Evolutionary conservation across 768 basidiomycete genomes (phyloP).

Genomic region (Xerocomellus chrysenteron): DNA sequence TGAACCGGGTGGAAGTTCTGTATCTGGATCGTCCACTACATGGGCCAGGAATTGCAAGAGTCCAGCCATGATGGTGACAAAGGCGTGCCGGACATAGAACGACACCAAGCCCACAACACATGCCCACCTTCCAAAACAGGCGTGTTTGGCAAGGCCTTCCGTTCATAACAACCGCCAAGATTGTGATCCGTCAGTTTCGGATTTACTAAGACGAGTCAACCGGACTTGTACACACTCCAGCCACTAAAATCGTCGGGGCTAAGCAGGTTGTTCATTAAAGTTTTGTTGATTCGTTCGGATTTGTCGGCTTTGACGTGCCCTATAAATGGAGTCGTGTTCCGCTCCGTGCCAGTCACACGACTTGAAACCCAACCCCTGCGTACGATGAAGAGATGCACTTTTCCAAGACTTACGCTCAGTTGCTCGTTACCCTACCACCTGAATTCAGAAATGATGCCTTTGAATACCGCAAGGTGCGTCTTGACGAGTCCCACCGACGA

Average conservation of each 20-base stretch:
- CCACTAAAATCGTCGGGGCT: too few species aligned
- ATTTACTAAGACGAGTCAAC: too few species aligned
- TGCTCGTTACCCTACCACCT: conserved; percentile 66
- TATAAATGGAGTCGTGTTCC: not conserved
- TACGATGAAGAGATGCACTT: conserved; percentile 57
- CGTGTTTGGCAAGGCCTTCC: conserved; percentile 21
- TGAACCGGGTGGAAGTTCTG: conserved; percentile 57
- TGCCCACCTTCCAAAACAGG: conserved; percentile 16
- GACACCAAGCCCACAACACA: not conserved
- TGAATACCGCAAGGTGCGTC: conserved; percentile 72
- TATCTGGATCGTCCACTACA: conserved; percentile 34
- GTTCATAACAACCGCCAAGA: conserved; percentile 13
- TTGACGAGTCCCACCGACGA: not conserved
- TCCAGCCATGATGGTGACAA: conserved; percentile 15
- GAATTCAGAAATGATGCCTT: conserved; percentile 78
- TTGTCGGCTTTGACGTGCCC: too few species aligned
- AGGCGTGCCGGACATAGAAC: not conserved
- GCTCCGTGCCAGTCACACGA: not conserved
- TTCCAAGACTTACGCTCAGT: conserved; percentile 63
- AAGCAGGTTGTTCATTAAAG: too few species aligned
- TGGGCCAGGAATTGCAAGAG: conserved; percentile 15
- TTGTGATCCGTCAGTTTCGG: too few species aligned
- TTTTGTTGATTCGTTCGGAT: too few species aligned
- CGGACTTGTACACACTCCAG: too few species aligned
- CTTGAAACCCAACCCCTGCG: not conserved